A percentile compares a stretch with the other conserved stretches of the same genome.
Conservation (phyloP, 192 early-diverging fungal genomes). For the Backusella tuberculispora region DNA sequence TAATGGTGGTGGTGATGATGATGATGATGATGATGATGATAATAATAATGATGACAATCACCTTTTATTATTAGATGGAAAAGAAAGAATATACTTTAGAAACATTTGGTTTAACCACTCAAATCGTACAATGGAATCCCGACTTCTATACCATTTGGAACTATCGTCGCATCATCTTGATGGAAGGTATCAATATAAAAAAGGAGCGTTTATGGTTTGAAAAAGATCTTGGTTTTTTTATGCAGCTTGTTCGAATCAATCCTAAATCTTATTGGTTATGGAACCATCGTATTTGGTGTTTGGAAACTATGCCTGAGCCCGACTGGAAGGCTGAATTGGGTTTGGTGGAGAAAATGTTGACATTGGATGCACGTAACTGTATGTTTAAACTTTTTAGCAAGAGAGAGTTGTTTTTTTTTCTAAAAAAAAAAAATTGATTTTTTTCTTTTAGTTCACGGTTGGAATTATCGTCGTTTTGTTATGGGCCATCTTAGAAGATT, state of each 20-base stretch:
- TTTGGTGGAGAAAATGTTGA: slow-evolving; percentile 79
- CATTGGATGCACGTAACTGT: slow-evolving; percentile 93
- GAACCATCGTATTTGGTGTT: slow-evolving; percentile 94
- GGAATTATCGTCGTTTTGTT: slow-evolving; percentile 95
- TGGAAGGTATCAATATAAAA: slow-evolving; percentile 44
- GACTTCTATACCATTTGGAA: slow-evolving; percentile 98
- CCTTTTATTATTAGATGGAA: slow-evolving; percentile 32
- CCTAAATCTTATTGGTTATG: slow-evolving; percentile 99
- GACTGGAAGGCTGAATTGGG: slow-evolving; percentile 80
- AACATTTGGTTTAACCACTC: slow-evolving; percentile 67
- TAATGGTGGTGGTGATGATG: not conserved
- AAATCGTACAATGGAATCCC: slow-evolving; percentile 80
- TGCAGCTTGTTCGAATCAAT: slow-evolving; percentile 71
- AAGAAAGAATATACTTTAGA: slow-evolving; percentile 46
- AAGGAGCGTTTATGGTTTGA: slow-evolving; percentile 37
- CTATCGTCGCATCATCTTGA: slow-evolving; percentile 76
- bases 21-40: not conserved
- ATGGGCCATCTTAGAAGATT: slow-evolving; percentile 47
- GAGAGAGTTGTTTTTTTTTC: slow-evolving; percentile 6
- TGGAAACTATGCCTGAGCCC: slow-evolving; percentile 74
- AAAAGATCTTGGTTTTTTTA: slow-evolving; percentile 77
- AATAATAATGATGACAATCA: not conserved
- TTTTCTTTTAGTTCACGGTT: slow-evolving; percentile 93
- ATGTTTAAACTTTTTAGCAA: slow-evolving; percentile 34
- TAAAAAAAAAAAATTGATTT: not conserved